A percentile compares a stretch with the other conserved stretches of the same genome.
Evolutionary conservation across 2,329 filamentous ascomycete genomes (phyloP).

Genomic region (Trichophyton simii): DNA sequence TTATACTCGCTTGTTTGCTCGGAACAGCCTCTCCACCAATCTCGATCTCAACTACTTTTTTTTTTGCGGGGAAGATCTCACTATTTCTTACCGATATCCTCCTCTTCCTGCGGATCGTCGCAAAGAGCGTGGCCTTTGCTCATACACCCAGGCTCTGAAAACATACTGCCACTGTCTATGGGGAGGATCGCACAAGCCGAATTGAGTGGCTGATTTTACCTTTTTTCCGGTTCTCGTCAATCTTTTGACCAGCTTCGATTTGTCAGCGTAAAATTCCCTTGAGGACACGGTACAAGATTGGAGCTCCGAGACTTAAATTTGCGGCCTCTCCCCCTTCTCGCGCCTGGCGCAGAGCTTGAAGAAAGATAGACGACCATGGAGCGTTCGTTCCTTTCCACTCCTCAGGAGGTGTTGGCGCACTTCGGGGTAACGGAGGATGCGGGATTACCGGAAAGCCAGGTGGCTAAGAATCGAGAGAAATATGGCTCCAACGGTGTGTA

Average conservation of each 20-base stretch:
- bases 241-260: neutral
- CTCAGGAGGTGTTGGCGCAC: conserved; percentile 39
- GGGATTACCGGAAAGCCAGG: conserved; percentile 40
- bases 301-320: neutral
- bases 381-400: conserved; percentile 39
- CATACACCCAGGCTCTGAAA: neutral
- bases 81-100: neutral
- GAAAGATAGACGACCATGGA: conserved; percentile 33
- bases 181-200: no score
- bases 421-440: conserved; percentile 40
- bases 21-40: neutral
- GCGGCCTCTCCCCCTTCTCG: neutral
- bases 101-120: neutral
- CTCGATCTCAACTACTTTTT: neutral
- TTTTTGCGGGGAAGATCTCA: neutral
- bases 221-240: neutral
- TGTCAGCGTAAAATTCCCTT: neutral
- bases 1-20: neutral
- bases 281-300: neutral
- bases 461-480: conserved; percentile 34
- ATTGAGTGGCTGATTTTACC: neutral
- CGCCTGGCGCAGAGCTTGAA: conserved; percentile 4
- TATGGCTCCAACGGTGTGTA: conserved; percentile 44
- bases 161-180: neutral
- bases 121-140: neutral